These are phyloP conservation scores for Rhododendron ovatum DNA, from an alignment of 148 eudicot species.

Conservation along the genomic window DNA sequence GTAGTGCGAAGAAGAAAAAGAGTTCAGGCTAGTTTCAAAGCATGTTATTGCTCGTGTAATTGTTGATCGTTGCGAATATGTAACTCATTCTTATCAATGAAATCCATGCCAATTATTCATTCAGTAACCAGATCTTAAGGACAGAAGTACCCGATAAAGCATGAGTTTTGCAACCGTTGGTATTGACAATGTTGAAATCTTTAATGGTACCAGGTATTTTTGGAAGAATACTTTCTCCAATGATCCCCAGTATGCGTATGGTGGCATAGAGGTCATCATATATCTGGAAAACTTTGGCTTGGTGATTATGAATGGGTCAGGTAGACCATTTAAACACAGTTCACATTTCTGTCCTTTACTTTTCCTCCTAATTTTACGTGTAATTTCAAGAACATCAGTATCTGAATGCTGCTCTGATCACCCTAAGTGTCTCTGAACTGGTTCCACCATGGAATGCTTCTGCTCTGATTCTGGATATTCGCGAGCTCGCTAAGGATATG, in stretches of 20 bases:
- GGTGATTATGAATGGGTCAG: not conserved
- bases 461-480: not conserved
- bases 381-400: not conserved
- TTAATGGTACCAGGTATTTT: not conserved
- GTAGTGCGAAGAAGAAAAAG: constrained; percentile 44
- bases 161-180: not conserved
- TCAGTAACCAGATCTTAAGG: not conserved
- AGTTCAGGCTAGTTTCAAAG: constrained; percentile 25
- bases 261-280: not conserved
- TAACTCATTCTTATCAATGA: constrained; percentile 18
- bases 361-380: not conserved
- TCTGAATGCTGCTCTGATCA: not conserved
- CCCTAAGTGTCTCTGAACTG: not conserved
- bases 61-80: not conserved
- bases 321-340: not conserved
- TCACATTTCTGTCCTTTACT: not conserved
- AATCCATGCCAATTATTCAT: not conserved
- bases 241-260: not conserved
- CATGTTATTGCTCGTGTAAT: not conserved
- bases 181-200: not conserved
- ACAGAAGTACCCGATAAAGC: not conserved
- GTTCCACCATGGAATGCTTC: not conserved
- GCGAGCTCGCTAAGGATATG: not conserved
- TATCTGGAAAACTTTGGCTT: not conserved
- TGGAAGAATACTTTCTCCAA: not conserved